Percentiles rank a stretch among this genome's conserved stretches.
Conservation (phyloP, 352 stramenopile genomes). For the Pythium monospermum region DNA sequence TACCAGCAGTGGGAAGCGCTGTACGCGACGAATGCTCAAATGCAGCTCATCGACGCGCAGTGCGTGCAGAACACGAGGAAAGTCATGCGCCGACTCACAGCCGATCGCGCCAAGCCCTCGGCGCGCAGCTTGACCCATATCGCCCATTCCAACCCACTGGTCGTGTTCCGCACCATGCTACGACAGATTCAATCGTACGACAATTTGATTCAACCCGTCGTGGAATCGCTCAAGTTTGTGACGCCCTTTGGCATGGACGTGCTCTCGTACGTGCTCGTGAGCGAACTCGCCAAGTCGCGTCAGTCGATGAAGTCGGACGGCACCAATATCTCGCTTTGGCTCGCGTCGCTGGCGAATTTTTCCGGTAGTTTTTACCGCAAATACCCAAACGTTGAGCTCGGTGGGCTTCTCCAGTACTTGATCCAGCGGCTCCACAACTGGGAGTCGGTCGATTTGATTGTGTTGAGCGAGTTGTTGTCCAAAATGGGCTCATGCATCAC, state of each 20-base stretch:
- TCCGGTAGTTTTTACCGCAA: conserved; percentile 92
- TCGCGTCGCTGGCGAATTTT: conserved; percentile 92
- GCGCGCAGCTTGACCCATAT: conserved; percentile 80
- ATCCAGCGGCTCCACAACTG: conserved; percentile 84
- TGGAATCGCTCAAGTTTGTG: conserved; percentile 94
- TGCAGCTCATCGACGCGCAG: conserved; percentile 67
- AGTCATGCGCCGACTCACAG: conserved; percentile 78
- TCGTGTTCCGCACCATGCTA: conserved; percentile 93
- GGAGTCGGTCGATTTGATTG: conserved; percentile 80
- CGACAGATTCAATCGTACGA: conserved; percentile 96
- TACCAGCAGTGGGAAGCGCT: conserved; percentile 75
- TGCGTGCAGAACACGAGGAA: conserved; percentile 65
- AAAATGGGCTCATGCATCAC: conserved; percentile 87
- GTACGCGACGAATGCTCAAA: conserved; percentile 47
- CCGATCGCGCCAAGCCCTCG: conserved; percentile 73
- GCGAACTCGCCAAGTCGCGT: conserved; percentile 80
- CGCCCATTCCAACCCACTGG: conserved; percentile 91
- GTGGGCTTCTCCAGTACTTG: conserved; percentile 88
- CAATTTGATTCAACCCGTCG: conserved; percentile 95
- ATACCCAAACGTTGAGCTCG: conserved; percentile 91
- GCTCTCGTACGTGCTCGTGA: conserved; percentile 91
- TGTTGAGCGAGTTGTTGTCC: conserved; percentile 84
- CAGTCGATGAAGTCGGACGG: conserved; percentile 84
- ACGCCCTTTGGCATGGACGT: conserved; percentile 93
- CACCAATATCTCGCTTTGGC: conserved; percentile 92